These are phyloP conservation scores for Sugiyamaella marilandica DNA, from an alignment of 805 yeast species.

Conservation along the genomic window DNA sequence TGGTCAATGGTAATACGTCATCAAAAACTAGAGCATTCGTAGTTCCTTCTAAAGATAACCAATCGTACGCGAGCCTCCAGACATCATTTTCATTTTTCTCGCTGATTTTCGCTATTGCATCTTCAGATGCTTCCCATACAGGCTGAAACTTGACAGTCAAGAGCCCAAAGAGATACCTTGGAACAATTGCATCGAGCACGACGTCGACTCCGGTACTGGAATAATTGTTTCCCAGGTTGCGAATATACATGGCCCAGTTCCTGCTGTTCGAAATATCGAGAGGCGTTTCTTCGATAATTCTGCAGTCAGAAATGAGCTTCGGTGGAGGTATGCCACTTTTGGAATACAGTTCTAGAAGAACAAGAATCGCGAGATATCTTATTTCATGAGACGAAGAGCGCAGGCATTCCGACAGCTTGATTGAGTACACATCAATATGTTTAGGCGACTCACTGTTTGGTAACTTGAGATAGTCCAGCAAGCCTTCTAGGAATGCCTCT, in stretches of 20 bases:
- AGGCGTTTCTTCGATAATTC: conserved; percentile 66
- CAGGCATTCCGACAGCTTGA: neutral
- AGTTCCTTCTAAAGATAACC: conserved; percentile 28
- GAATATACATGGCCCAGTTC: conserved; percentile 64
- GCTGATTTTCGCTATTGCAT: conserved; percentile 47
- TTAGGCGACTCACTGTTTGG: neutral
- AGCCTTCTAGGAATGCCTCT: conserved; percentile 5
- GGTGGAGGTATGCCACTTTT: conserved; percentile 8
- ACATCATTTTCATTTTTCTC: conserved; percentile 40
- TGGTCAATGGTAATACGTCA: conserved; percentile 3
- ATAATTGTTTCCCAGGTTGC: conserved; percentile 50
- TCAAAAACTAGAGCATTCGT: conserved; percentile 19
- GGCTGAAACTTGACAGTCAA: conserved; percentile 76
- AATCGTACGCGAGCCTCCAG: conserved; percentile 50
- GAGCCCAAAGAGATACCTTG: conserved; percentile 60
- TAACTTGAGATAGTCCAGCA: neutral
- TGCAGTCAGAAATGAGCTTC: conserved; percentile 16
- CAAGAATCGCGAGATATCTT: conserved; percentile 49
- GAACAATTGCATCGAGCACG: conserved; percentile 33
- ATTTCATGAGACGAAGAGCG: conserved; percentile 43
- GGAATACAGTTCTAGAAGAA: conserved; percentile 13
- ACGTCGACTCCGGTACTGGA: conserved; percentile 29
- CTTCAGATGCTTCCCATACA: conserved; percentile 72
- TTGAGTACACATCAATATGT: neutral
- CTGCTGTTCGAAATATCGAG: conserved; percentile 64